A percentile compares a stretch with the other conserved stretches of the same genome.
Evolutionary conservation across 2,329 filamentous ascomycete species (phyloP).

Genomic region (Podosphaera xanthii): DNA sequence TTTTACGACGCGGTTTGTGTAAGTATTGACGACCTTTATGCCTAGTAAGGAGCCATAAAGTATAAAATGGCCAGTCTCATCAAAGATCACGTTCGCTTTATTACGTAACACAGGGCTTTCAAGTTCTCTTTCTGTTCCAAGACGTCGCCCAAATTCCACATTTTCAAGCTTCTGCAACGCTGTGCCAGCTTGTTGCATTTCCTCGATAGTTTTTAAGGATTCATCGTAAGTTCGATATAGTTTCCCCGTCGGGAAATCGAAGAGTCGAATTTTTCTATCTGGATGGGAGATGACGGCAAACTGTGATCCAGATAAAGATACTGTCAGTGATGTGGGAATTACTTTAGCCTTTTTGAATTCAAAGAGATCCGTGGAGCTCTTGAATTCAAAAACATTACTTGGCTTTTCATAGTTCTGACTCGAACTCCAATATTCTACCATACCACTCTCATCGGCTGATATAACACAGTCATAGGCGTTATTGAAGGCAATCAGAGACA

Average conservation of each 20-base stretch:
- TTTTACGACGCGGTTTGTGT: conserved; percentile 79
- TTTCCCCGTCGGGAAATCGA: conserved; percentile 78
- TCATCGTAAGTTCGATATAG: conserved; percentile 88
- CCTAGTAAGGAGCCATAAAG: conserved; percentile 83
- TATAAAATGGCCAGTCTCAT: conserved; percentile 89
- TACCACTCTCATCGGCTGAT: conserved; percentile 70
- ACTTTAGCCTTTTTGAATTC: conserved; percentile 94
- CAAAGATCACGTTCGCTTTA: conserved; percentile 74
- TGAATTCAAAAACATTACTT: conserved; percentile 73
- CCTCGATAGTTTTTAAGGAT: conserved; percentile 66
- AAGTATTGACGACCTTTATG: conserved; percentile 86
- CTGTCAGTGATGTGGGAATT: conserved; percentile 53
- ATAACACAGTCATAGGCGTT: conserved; percentile 72
- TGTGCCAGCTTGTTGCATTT: conserved; percentile 90
- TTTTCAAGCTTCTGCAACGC: conserved; percentile 62
- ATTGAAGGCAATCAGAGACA: conserved; percentile 77
- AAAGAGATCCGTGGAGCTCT: conserved; percentile 83
- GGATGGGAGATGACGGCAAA: conserved; percentile 83
- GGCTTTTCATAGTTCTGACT: conserved; percentile 70
- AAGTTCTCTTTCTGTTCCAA: conserved; percentile 71
- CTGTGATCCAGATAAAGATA: conserved; percentile 68
- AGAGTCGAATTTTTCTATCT: conserved; percentile 77
- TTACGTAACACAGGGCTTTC: conserved; percentile 44
- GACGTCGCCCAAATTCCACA: conserved; percentile 72
- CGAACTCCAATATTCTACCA: conserved; percentile 93